Percentiles rank a stretch among this genome's conserved stretches.
phyloP scores from a whole-genome alignment of 106 monocot genomes.

The Dendrobium huoshanense region DNA sequence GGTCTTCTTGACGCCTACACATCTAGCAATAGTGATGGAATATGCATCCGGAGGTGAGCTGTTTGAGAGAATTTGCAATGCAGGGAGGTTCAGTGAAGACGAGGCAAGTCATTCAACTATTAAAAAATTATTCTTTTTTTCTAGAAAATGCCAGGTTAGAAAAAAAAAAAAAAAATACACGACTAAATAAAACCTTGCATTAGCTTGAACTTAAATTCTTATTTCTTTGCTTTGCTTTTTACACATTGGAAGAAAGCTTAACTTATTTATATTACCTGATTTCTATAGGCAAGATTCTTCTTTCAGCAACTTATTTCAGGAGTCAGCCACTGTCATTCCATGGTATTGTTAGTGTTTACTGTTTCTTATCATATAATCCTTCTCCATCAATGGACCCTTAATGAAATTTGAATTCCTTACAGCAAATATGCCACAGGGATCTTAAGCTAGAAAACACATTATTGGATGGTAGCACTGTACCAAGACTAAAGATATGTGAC shows the following conservation, averaged over 20 bases:
- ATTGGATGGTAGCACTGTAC: constrained; percentile 63
- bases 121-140: background rate
- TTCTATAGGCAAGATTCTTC: constrained; percentile 65
- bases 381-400: background rate
- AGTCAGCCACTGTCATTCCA: constrained; percentile 84
- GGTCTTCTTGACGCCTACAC: constrained; percentile 43
- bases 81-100: constrained; percentile 51
- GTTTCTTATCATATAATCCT: background rate
- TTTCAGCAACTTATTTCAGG: constrained; percentile 84
- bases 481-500: constrained; percentile 75
- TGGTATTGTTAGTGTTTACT: constrained; percentile 30
- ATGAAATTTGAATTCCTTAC: constrained; percentile 5
- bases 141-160: background rate
- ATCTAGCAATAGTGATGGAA: constrained; percentile 56
- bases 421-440: constrained; percentile 85
- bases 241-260: background rate
- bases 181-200: too few species aligned
- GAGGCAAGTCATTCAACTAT: constrained; percentile 17
- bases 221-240: too few species aligned
- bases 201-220: too few species aligned
- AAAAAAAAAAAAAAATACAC: too few species aligned
- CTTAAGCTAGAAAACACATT: constrained; percentile 80
- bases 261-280: background rate
- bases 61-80: constrained; percentile 58
- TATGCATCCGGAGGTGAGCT: constrained; percentile 61